A percentile compares a stretch with the other conserved stretches of the same genome.
phyloP scores from a whole-genome alignment of 1,284 basidiomycete species.

The Xanthoconium separans region DNA sequence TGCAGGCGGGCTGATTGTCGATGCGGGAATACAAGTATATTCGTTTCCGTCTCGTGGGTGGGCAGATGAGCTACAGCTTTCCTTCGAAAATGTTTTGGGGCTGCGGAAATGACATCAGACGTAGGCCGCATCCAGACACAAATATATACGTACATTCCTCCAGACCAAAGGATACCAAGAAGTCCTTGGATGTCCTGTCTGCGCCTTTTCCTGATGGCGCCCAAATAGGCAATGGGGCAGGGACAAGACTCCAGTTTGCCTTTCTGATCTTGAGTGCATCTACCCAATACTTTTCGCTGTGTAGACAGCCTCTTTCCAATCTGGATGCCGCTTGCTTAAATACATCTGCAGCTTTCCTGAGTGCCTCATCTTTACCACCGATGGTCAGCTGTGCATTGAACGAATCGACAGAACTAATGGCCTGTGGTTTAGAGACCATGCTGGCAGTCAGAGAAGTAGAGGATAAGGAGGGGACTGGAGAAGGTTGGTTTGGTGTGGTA shows the following conservation, averaged over 20 bases:
- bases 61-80: constrained; percentile 68
- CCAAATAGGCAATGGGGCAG: constrained; percentile 70
- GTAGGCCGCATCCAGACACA: background rate
- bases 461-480: constrained; percentile 22
- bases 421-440: constrained; percentile 59
- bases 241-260: constrained; percentile 74
- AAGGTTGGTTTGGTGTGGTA: constrained; percentile 29
- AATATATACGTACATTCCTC: constrained; percentile 64
- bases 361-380: constrained; percentile 74
- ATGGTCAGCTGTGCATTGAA: constrained; percentile 73
- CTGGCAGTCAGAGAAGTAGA: constrained; percentile 56
- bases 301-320: constrained; percentile 60
- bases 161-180: constrained; percentile 72
- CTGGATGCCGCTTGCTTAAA: constrained; percentile 67
- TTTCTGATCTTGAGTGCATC: constrained; percentile 72
- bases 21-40: constrained; percentile 59
- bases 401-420: constrained; percentile 66
- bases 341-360: constrained; percentile 66
- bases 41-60: constrained; percentile 41
- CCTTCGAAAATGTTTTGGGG: constrained; percentile 57
- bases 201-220: constrained; percentile 67
- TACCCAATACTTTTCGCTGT: constrained; percentile 73
- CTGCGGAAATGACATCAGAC: constrained; percentile 37
- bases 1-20: constrained; percentile 58
- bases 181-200: constrained; percentile 76